A percentile compares a stretch with the other conserved stretches of the same genome.
phyloP scores from a whole-genome alignment of 140 eudicot genomes.

The Erigeron philadelphicus region DNA sequence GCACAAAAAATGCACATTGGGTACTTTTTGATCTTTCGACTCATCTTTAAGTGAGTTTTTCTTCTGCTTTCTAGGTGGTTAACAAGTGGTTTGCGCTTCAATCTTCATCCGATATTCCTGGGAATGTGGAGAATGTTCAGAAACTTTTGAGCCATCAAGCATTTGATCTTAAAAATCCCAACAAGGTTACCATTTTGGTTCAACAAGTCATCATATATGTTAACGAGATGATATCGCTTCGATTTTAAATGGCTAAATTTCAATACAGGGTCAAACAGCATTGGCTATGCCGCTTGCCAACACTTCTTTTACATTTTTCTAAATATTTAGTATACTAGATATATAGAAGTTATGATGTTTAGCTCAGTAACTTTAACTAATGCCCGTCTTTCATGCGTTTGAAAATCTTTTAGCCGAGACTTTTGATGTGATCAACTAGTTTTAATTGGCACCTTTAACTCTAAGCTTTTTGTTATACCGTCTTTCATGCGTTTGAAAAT shows the following conservation, averaged over 20 bases:
- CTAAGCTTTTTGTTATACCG: neutral
- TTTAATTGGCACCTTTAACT: neutral
- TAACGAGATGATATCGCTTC: neutral
- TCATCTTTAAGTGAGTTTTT: slow-evolving; percentile 8
- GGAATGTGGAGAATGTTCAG: slow-evolving; percentile 83
- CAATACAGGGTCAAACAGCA: too few species aligned
- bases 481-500: too few species aligned
- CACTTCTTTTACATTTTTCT: too few species aligned
- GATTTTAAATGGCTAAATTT: neutral
- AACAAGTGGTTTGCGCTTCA: slow-evolving; percentile 93
- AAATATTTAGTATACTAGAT: too few species aligned
- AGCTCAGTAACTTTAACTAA: too few species aligned
- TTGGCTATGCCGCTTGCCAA: too few species aligned
- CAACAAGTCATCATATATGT: neutral
- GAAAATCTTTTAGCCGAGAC: too few species aligned
- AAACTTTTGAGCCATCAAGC: slow-evolving; percentile 74
- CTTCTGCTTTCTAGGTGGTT: slow-evolving; percentile 49
- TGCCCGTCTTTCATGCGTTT: too few species aligned
- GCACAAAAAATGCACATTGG: too few species aligned
- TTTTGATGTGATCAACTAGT: too few species aligned
- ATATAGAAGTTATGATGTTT: too few species aligned
- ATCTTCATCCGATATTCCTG: slow-evolving; percentile 84
- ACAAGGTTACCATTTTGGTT: slow-evolving; percentile 47
- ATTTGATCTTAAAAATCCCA: slow-evolving; percentile 86
- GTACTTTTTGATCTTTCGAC: too few species aligned